Conservation (phyloP, 345 rosid species). For the Laguncularia racemosa region DNA sequence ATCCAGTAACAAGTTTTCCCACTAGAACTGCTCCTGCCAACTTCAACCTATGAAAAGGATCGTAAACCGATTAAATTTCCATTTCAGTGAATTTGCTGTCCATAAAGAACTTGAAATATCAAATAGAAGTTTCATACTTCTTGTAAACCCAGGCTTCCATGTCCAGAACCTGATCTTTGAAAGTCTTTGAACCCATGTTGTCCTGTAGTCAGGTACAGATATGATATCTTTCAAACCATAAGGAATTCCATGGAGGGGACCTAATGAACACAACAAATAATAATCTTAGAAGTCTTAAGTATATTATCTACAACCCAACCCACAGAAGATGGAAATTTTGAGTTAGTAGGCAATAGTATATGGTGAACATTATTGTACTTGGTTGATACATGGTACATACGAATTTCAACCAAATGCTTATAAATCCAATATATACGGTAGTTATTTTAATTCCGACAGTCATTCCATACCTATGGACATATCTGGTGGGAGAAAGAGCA, state of each 20-base stretch:
- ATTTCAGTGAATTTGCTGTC: too few relatives aligned
- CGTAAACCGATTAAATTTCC: background rate
- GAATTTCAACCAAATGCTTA: too few relatives aligned
- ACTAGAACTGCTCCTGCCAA: conserved; percentile 83
- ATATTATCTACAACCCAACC: too few relatives aligned
- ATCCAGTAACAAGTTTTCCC: conserved; percentile 78
- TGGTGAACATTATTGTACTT: too few relatives aligned
- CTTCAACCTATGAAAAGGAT: conserved; percentile 34
- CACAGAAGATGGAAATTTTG: too few relatives aligned
- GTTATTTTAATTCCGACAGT: background rate
- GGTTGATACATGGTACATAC: too few relatives aligned
- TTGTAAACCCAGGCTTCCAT: conserved; percentile 87
- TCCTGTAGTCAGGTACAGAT: conserved; percentile 65
- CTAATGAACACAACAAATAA: conserved; percentile 16
- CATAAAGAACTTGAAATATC: background rate
- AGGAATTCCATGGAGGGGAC: conserved; percentile 95
- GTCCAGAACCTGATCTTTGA: conserved; percentile 63
- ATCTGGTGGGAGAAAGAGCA: background rate
- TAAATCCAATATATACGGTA: too few relatives aligned
- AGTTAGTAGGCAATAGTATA: too few relatives aligned
- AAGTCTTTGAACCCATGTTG: conserved; percentile 82
- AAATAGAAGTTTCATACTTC: conserved; percentile 27
- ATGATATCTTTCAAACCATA: conserved; percentile 83
- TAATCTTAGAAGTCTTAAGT: background rate
- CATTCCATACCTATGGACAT: background rate